Evolutionary conservation across 768 basidiomycete species (phyloP).

Genomic region (Podaxis sp.): DNA sequence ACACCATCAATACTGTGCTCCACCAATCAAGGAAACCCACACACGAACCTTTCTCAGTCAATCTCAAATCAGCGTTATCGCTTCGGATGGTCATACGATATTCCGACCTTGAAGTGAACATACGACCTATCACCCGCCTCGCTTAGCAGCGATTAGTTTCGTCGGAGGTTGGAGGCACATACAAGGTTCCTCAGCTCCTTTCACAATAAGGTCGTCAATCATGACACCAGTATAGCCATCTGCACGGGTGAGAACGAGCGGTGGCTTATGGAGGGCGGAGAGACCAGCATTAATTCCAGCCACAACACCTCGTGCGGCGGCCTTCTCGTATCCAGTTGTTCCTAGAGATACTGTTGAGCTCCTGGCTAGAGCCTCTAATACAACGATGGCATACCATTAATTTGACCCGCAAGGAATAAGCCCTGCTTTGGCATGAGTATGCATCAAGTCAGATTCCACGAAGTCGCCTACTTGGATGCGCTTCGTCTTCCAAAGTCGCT

Average conservation of each 20-base stretch:
- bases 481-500: conserved; percentile 87
- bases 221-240: conserved; percentile 89
- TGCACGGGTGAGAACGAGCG: conserved; percentile 73
- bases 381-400: conserved; percentile 56
- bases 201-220: conserved; percentile 88
- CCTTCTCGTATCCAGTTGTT: conserved; percentile 94
- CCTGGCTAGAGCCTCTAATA: not conserved
- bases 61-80: conserved; percentile 84
- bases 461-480: conserved; percentile 57
- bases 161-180: conserved; percentile 24
- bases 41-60: conserved; percentile 70
- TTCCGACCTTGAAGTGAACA: conserved; percentile 92
- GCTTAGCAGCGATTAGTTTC: conserved; percentile 1
- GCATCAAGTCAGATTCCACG: not conserved
- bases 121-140: conserved; percentile 58
- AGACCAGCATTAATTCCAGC: conserved; percentile 90
- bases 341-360: conserved; percentile 34
- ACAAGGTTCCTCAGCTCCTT: conserved; percentile 93
- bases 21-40: not conserved
- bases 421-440: conserved; percentile 42
- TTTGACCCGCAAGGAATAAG: conserved; percentile 87
- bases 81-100: conserved; percentile 86
- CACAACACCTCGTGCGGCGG: conserved; percentile 85
- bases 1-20: not conserved
- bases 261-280: conserved; percentile 50